Evolutionary conservation across 1,284 basidiomycete genomes (phyloP).

Genomic region (Boletus semigastroideus): DNA sequence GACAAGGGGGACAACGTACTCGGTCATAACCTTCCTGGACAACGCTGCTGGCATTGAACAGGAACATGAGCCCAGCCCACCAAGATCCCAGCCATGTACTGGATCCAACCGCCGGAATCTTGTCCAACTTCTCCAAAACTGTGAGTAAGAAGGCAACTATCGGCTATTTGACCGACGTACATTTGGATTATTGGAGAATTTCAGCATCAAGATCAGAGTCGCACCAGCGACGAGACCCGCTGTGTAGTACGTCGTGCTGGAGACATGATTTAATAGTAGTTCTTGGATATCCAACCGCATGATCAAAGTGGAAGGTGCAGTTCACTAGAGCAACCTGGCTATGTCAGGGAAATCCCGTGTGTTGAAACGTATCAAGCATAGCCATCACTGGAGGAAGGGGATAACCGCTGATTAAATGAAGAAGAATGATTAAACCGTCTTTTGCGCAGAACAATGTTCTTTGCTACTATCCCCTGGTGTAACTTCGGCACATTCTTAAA

Average conservation of each 20-base stretch:
- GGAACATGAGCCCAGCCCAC: constrained; percentile 12
- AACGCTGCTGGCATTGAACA: constrained; percentile 8
- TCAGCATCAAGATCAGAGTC: not conserved
- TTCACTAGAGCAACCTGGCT: not conserved
- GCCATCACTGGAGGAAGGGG: no score
- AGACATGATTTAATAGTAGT: not conserved
- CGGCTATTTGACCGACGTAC: not conserved
- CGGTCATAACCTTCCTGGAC: constrained; percentile 28
- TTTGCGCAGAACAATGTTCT: no score
- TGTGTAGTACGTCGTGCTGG: not conserved
- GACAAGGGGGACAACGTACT: constrained; percentile 1
- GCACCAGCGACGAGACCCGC: not conserved
- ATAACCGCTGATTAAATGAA: no score
- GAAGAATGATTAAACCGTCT: no score
- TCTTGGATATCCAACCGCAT: constrained; percentile 4
- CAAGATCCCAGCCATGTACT: constrained; percentile 21
- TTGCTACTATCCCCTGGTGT: no score
- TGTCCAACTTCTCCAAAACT: constrained; percentile 8
- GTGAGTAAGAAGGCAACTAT: not conserved
- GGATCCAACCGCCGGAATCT: constrained; percentile 28
- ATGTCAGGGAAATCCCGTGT: no score
- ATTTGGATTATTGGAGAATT: not conserved
- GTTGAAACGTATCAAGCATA: no score
- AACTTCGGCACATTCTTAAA: no score
- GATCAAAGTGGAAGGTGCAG: not conserved